Evolutionary conservation across 2,329 filamentous ascomycete genomes (phyloP).

Genomic region (Alternaria sp.): DNA sequence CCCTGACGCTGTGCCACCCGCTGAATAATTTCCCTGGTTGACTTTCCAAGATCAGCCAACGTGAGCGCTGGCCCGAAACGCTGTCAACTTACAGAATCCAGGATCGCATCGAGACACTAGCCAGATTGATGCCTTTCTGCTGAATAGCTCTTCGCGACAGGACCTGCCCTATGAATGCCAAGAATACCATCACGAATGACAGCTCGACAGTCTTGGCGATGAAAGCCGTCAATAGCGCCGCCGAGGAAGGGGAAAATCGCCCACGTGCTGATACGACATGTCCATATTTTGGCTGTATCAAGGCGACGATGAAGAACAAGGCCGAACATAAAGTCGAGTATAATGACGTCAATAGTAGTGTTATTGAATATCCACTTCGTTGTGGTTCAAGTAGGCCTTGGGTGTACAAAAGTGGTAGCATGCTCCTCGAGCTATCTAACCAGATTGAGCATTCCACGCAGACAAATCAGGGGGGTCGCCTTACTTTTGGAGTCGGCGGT

Average conservation of each 20-base stretch:
- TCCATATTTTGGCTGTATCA: conserved; percentile 67
- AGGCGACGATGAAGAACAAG: conserved; percentile 65
- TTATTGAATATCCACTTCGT: conserved; percentile 3
- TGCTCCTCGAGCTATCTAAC: conserved; percentile 8
- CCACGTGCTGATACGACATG: conserved; percentile 57
- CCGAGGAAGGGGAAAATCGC: conserved; percentile 63
- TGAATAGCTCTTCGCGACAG: conserved; percentile 46
- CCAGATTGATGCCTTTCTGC: conserved; percentile 8
- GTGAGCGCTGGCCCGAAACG: not conserved
- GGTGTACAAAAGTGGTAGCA: conserved; percentile 4
- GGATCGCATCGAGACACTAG: conserved; percentile 7
- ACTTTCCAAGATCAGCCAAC: not conserved
- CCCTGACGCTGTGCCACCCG: conserved; percentile 66
- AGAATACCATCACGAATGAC: conserved; percentile 74
- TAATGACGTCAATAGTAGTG: conserved; percentile 52
- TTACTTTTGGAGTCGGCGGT: conserved; percentile 6
- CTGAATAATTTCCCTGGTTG: conserved; percentile 71
- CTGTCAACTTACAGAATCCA: conserved; percentile 9
- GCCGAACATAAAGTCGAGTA: conserved; percentile 66
- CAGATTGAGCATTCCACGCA: not conserved
- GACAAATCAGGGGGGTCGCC: not conserved
- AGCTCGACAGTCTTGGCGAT: conserved; percentile 77
- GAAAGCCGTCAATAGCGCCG: conserved; percentile 67
- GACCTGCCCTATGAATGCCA: conserved; percentile 73
- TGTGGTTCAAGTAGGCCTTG: conserved; percentile 7